Percentiles rank a stretch among this genome's conserved stretches.
These are phyloP conservation scores for Neonectria ditissima DNA, from an alignment of 2,329 filamentous ascomycete genomes.

Conservation along the genomic window DNA sequence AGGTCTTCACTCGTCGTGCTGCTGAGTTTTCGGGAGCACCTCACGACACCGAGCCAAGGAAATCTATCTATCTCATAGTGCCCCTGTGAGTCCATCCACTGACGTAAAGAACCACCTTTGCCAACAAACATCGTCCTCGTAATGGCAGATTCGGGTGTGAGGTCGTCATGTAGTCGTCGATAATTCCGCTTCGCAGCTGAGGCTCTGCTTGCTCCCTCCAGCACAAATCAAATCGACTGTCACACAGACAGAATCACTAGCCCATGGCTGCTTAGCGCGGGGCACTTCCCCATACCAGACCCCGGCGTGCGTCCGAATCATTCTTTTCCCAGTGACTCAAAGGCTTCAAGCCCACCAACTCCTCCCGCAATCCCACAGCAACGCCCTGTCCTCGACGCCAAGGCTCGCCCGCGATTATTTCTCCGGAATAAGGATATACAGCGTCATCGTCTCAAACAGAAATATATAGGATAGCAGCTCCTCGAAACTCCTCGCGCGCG, in stretches of 20 bases:
- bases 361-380: constrained; percentile 23
- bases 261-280: constrained; percentile 47
- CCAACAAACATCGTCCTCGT: background rate
- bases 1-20: background rate
- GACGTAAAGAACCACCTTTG: too few relatives aligned
- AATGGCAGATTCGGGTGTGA: background rate
- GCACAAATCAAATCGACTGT: background rate
- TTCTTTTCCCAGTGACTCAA: constrained; percentile 52
- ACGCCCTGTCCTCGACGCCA: constrained; percentile 3
- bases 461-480: background rate
- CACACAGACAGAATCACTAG: constrained; percentile 16
- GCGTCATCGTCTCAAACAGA: background rate
- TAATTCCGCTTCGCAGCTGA: constrained; percentile 12
- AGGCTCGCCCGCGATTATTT: constrained; percentile 1
- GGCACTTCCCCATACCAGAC: constrained; percentile 46
- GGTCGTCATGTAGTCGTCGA: background rate
- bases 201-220: constrained; percentile 15
- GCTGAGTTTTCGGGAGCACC: background rate
- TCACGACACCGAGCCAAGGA: background rate
- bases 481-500: constrained; percentile 2
- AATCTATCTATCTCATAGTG: too few relatives aligned
- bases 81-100: background rate
- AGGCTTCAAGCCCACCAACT: constrained; percentile 31
- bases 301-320: constrained; percentile 35
- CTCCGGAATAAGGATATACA: background rate